Base-by-base conservation (phyloP, 305 asterid genomes). In the Plantago coronopus region DNA sequence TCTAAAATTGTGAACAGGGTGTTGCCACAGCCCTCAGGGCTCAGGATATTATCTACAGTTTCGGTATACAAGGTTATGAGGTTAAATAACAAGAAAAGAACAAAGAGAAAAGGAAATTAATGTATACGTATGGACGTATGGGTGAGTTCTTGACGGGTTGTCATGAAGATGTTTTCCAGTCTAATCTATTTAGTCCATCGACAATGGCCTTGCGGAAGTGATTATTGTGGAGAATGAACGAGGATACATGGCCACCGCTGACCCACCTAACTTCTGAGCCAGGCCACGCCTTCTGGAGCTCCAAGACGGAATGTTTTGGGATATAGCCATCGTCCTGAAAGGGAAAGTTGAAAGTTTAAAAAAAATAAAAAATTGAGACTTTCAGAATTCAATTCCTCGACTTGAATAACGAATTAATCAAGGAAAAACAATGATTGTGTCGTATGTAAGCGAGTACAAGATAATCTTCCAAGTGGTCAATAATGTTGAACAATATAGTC, bases 211-310 rank as follows among this genome's bases (percentile, higher is more conserved):
- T 78, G 48, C 99, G 87, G 48, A 93, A 89, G 68, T 83, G 79
- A 47, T 87, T 87, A 7, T 75, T 82, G 69, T 93, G 99, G 63
- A 93, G 85, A 62, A 93, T 79, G 74, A 87, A 89, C 29, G 97
- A 93, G 4, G 97, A 93, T 0, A 93, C 95, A 19, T 93, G 99
- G 21, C 99, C 99, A 0, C 97, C 97, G 1, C 74, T 81, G 60
- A 93, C 99, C 99, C 97, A 93, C 72, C 97, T 80, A 70, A 93
- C 97, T 76, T 93, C 99, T 9, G 99, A 89, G 54, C 97, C 97
- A 5, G 97, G 97, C 99, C 97, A 93, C 11, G 97, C 99, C 48
- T 85, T 87, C 61, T 81, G 96, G 65, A 93, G 96, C 84, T 89
- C 90, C 77, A 87, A 64, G 42, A 89, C 90, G 0, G 99, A 93